phyloP scores from a whole-genome alignment of 1,139 yeast species.

The Diutina rugosa region DNA sequence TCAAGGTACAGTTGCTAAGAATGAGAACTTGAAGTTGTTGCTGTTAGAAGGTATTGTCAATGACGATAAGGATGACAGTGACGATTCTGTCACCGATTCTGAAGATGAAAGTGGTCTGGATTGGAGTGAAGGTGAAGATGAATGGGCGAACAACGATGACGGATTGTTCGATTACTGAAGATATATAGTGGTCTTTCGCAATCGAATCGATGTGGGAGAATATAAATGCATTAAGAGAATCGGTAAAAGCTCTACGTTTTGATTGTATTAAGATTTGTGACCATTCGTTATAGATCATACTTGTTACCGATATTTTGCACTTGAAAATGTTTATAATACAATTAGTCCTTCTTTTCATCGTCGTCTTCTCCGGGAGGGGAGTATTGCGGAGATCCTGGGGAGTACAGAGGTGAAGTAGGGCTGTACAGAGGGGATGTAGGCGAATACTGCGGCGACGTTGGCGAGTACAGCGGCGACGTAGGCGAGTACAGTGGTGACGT shows the following conservation, averaged over 20 bases:
- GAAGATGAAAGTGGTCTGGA: slow-evolving; percentile 8
- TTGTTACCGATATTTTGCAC: background rate
- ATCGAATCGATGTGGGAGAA: too few relatives aligned
- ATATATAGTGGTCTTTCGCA: too few relatives aligned
- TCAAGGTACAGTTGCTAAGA: slow-evolving; percentile 55
- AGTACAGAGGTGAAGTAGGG: background rate
- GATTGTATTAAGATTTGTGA: too few relatives aligned
- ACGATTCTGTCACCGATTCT: slow-evolving; percentile 11
- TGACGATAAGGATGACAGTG: slow-evolving; percentile 8
- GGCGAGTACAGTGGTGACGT: slow-evolving; percentile 2
- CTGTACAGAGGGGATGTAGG: slow-evolving; percentile 2
- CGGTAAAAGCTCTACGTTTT: too few relatives aligned
- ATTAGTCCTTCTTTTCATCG: background rate
- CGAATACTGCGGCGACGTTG: background rate
- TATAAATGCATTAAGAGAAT: too few relatives aligned
- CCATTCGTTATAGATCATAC: background rate
- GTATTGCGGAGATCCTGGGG: background rate
- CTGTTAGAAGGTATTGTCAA: slow-evolving; percentile 40
- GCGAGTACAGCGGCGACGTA: slow-evolving; percentile 2
- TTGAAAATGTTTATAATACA: background rate
- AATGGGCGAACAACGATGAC: slow-evolving; percentile 7
- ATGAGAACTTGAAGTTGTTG: slow-evolving; percentile 66
- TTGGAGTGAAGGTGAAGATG: slow-evolving; percentile 6
- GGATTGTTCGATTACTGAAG: slow-evolving; percentile 8
- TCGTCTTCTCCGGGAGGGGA: background rate